These are phyloP conservation scores for Falciphora oryzae DNA, from an alignment of 2,329 filamentous ascomycete species.

Conservation along the genomic window DNA sequence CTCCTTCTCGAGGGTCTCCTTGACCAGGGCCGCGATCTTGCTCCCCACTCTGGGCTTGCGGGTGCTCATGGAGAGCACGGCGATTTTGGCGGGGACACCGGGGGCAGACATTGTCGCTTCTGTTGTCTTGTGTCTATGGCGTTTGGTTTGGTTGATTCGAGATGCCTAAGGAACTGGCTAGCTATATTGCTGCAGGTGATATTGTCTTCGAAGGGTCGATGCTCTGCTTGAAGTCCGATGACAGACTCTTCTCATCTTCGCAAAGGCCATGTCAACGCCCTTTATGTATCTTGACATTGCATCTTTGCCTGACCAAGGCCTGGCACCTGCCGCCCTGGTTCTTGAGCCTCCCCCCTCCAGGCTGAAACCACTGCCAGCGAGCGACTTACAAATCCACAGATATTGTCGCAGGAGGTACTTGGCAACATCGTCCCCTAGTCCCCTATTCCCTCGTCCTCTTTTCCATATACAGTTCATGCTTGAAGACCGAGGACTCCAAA, in stretches of 20 bases:
- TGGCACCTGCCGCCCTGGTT: too few relatives aligned
- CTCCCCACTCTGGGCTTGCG: constrained; percentile 28
- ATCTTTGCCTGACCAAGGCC: neutral
- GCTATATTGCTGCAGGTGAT: too few relatives aligned
- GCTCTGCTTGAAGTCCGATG: neutral
- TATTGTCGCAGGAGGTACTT: too few relatives aligned
- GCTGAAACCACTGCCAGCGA: too few relatives aligned
- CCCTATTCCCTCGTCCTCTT: too few relatives aligned
- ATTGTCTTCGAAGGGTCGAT: too few relatives aligned
- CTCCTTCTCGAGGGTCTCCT: constrained; percentile 14
- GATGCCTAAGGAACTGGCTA: too few relatives aligned
- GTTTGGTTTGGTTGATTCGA: neutral
- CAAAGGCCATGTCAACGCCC: neutral
- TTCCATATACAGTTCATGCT: too few relatives aligned
- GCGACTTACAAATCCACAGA: too few relatives aligned
- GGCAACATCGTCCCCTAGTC: too few relatives aligned
- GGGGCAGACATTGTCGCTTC: neutral
- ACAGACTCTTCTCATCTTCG: neutral
- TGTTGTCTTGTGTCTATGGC: neutral
- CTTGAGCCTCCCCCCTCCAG: too few relatives aligned
- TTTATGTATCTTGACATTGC: neutral
- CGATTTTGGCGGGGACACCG: constrained; percentile 20
- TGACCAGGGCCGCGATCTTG: constrained; percentile 28
- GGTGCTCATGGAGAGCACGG: constrained; percentile 31
- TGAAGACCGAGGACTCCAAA: too few relatives aligned